Conservation (phyloP, 257 asterid species). For the Scutellaria baicalensis region DNA sequence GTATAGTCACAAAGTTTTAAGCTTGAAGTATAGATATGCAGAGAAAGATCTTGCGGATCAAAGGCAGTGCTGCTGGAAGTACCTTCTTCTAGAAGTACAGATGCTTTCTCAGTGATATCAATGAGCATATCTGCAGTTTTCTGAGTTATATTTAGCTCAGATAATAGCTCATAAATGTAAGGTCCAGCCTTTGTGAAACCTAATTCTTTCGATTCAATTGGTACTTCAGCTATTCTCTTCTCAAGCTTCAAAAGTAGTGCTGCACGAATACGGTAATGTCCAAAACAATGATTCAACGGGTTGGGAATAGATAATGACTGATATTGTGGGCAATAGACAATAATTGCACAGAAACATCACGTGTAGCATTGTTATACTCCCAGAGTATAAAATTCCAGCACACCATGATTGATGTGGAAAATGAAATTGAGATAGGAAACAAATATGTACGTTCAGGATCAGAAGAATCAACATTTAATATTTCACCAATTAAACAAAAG, state of each 20-base stretch:
- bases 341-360: not conserved
- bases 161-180: slow-evolving; percentile 84
- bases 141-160: slow-evolving; percentile 69
- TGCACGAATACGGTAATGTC: slow-evolving; percentile 42
- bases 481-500: slow-evolving; percentile 9
- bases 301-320: not conserved
- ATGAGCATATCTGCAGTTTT: slow-evolving; percentile 68
- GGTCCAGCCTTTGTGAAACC: slow-evolving; percentile 95
- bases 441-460: not conserved
- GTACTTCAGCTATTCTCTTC: slow-evolving; percentile 79
- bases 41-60: slow-evolving; percentile 11
- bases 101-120: slow-evolving; percentile 71
- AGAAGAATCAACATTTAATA: slow-evolving; percentile 6
- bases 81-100: slow-evolving; percentile 93
- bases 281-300: slow-evolving; percentile 7
- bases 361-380: not conserved
- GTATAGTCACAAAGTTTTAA: not conserved
- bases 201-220: slow-evolving; percentile 73
- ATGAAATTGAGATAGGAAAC: slow-evolving; percentile 6
- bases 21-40: slow-evolving; percentile 10
- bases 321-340: not conserved
- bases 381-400: slow-evolving; percentile 5
- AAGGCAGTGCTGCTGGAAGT: slow-evolving; percentile 10
- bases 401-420: slow-evolving; percentile 5
- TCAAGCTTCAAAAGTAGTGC: slow-evolving; percentile 94